Percentiles rank a stretch among this genome's conserved stretches.
Conservation (phyloP, 176 grass and related monocot species). For the Elaeis guineensis region DNA sequence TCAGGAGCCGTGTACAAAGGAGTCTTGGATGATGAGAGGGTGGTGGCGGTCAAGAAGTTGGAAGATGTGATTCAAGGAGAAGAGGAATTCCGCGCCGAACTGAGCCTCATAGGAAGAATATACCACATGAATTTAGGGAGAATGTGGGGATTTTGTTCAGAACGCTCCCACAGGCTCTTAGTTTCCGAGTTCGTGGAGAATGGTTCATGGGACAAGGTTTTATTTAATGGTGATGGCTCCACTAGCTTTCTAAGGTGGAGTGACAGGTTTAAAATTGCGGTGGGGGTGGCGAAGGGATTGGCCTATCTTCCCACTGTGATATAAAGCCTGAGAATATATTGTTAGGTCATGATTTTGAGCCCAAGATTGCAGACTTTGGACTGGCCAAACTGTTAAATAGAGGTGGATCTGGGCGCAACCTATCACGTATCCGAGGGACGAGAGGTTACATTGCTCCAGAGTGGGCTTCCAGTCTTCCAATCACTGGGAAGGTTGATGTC, state of each 20-base stretch:
- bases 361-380: too few species aligned
- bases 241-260: neutral
- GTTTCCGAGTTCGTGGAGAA: slow-evolving; percentile 27
- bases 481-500: too few species aligned
- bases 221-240: neutral
- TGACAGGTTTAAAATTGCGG: slow-evolving; percentile 15
- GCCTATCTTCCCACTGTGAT: slow-evolving; percentile 55
- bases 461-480: too few species aligned
- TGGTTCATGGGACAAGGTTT: slow-evolving; percentile 21
- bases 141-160: slow-evolving; percentile 23
- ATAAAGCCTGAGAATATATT: too few species aligned
- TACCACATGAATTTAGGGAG: slow-evolving; percentile 29
- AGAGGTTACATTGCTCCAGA: too few species aligned
- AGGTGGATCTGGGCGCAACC: too few species aligned
- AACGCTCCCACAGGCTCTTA: slow-evolving; percentile 16
- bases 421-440: too few species aligned
- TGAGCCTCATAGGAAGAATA: slow-evolving; percentile 21
- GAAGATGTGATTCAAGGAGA: slow-evolving; percentile 22
- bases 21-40: slow-evolving; percentile 15
- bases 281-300: slow-evolving; percentile 28
- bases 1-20: slow-evolving; percentile 25
- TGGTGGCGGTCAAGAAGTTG: slow-evolving; percentile 17
- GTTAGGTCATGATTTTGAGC: too few species aligned
- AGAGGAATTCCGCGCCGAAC: slow-evolving; percentile 25
- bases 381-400: too few species aligned